A percentile compares a stretch with the other conserved stretches of the same genome.
phyloP scores from a whole-genome alignment of 768 basidiomycete genomes.

The Suillus subaureus region DNA sequence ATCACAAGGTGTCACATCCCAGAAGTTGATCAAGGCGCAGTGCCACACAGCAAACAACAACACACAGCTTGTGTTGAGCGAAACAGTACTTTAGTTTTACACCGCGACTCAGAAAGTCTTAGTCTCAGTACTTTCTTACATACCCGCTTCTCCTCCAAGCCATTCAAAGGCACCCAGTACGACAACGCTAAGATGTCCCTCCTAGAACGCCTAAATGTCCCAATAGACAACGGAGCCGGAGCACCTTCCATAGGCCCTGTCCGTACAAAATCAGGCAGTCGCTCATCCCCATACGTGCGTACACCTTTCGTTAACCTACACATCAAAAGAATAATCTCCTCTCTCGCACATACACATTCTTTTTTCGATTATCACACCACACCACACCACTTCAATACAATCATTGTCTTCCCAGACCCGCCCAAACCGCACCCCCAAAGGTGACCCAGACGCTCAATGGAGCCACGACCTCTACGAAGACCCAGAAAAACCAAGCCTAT shows the following conservation, averaged over 20 bases:
- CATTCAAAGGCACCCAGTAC: not conserved
- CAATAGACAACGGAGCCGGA: constrained; percentile 21
- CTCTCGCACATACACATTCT: not conserved
- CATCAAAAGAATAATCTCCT: constrained; percentile 10
- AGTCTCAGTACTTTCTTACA: not conserved
- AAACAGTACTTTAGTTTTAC: not conserved
- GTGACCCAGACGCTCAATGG: constrained; percentile 68
- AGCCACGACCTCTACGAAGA: constrained; percentile 71
- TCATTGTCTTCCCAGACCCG: constrained; percentile 23
- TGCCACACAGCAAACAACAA: constrained; percentile 32
- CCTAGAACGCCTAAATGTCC: constrained; percentile 29
- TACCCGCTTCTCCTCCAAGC: not conserved
- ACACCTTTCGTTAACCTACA: constrained; percentile 22
- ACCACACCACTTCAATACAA: not conserved
- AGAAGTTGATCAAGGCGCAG: not conserved
- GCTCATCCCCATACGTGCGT: constrained; percentile 38
- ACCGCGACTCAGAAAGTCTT: not conserved
- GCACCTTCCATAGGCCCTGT: constrained; percentile 24
- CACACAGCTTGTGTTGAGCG: constrained; percentile 19
- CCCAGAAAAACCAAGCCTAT: constrained; percentile 56
- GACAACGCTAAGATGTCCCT: constrained; percentile 27
- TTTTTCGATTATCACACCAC: not conserved
- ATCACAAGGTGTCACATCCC: no score
- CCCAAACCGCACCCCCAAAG: constrained; percentile 60
- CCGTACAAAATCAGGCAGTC: constrained; percentile 32